Evolutionary conservation across 1,284 basidiomycete species (phyloP).

Genomic region (Trichosporon ovoides): DNA sequence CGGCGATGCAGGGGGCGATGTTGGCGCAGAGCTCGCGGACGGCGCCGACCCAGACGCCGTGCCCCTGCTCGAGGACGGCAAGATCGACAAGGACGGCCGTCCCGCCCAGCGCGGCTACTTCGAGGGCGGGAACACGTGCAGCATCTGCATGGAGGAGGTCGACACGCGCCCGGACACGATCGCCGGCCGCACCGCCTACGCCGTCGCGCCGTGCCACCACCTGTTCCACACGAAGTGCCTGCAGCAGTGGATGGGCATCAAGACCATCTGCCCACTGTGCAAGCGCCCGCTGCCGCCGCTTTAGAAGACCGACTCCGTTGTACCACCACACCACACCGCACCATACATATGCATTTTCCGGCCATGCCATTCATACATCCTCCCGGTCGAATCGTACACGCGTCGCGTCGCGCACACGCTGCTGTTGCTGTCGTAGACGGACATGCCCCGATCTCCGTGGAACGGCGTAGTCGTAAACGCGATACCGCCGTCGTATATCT

Average conservation of each 20-base stretch:
- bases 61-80: constrained; percentile 48
- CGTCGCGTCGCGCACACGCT: too few relatives aligned
- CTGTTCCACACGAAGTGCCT: constrained; percentile 83
- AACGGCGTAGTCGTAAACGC: too few relatives aligned
- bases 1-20: background rate
- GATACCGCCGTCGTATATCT: too few relatives aligned
- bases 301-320: constrained; percentile 38
- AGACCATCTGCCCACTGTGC: constrained; percentile 87
- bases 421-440: too few relatives aligned
- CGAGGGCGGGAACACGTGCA: constrained; percentile 69
- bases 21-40: constrained; percentile 56
- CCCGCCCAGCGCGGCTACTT: constrained; percentile 2
- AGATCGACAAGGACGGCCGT: background rate
- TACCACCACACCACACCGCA: background rate
- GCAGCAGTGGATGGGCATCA: constrained; percentile 79
- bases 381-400: too few relatives aligned
- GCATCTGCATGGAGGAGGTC: constrained; percentile 86
- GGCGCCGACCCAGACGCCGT: constrained; percentile 32
- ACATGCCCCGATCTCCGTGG: too few relatives aligned
- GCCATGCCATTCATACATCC: too few relatives aligned
- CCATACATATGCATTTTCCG: background rate
- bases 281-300: constrained; percentile 71
- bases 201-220: constrained; percentile 82
- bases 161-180: constrained; percentile 51
- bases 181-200: constrained; percentile 55